Evolutionary conservation across 768 basidiomycete species (phyloP), one percentile per base, ranked within the genome.

Genomic region (Tricholoma bakamatsutake): DNA sequence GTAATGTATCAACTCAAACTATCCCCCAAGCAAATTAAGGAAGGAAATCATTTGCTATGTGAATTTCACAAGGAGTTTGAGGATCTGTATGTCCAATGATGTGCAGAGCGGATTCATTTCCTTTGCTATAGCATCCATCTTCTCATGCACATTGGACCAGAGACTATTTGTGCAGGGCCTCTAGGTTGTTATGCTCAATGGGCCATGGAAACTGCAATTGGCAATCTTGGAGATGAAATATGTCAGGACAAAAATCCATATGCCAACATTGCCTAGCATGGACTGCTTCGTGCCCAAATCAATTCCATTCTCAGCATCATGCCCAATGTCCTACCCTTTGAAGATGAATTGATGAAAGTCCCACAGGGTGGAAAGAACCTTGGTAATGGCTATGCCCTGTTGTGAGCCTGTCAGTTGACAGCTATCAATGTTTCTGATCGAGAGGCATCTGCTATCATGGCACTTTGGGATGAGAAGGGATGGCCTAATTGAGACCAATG

Each of bases 1-100:
- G 54, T 72, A 13, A 34, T 72, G 1, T 55, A 63, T 24, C 71
- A 69, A 24, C 21, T 24, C 21, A 24, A 24, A 24, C 21, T 24
- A 24, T 24, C 21, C 21, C 21, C 21, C 3, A 18, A 42, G 40
- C 40, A 42, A 5, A 18, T 42, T 5, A 17, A 42, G 17, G 17
- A 42, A 42, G 17, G 17, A 18, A 17, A 42, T 10, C 17, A 6
- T 17, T 18, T 42, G 18, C 40, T 42, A 1, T 42, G 40, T 42
- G 40, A 42, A 10, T 34, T 50, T 17, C 24, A 31, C 17, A 24
- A 24, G 5, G 21, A 35, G 12, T 18, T 35, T 34, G 50, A 37
- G 13, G 17, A 35, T 4, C 18, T 50, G 7, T 50, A 50, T 17
- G 13, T 35, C 33, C 50, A 50, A 24, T 10, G 50, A 24, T 9